Evolutionary conservation across 1,284 basidiomycete species (phyloP), one percentile per base, ranked within the genome.

Genomic region (Cerioporus squamosus): DNA sequence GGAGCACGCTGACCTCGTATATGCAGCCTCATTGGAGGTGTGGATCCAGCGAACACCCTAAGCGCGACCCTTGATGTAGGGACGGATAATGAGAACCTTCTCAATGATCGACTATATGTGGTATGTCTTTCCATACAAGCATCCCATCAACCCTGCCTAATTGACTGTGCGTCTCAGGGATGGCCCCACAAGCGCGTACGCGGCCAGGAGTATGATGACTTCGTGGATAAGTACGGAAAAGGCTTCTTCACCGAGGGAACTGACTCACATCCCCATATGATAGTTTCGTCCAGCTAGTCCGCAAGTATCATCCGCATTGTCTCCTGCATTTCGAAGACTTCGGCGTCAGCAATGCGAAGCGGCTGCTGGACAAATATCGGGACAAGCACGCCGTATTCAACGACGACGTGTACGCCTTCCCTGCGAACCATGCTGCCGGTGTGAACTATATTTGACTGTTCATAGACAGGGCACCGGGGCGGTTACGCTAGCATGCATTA

Each of bases 391-490:
- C 88, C 0, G 83, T 88, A 17, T 94, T 94, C 78, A 94, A 94
- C 71, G 91, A 93, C 65, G 91, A 90, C 66, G 86, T 90, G 86
- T 87, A 67, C 9, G 82, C 68, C 5, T 36, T 49, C 47, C 57
- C 42, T 51, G 29, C 33, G 26, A 36, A 36, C 43, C 42, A 22
- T 50, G 45, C 69, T 20, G 17, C 18, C 29, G 26, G 17, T 40
- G 14, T 40, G 38, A 51, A 31, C 9, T 31, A 18, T 39, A 29
- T 29, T 14, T 42, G 40, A 42, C n/a, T 42, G 40, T 42, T 22
- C 22, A 14, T 68, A 92, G 91, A 44, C 92, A 94, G 76, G 93
- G 93, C 14, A 95, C 93, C 1, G 92, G 93, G 2, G 92, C 92
- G 0, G 91, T 95, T 15, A 89, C 91, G 0, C 81, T 94, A n/a